Base-by-base conservation (phyloP, 2,329 filamentous ascomycete genomes). In the Colletotrichum sp. region DNA sequence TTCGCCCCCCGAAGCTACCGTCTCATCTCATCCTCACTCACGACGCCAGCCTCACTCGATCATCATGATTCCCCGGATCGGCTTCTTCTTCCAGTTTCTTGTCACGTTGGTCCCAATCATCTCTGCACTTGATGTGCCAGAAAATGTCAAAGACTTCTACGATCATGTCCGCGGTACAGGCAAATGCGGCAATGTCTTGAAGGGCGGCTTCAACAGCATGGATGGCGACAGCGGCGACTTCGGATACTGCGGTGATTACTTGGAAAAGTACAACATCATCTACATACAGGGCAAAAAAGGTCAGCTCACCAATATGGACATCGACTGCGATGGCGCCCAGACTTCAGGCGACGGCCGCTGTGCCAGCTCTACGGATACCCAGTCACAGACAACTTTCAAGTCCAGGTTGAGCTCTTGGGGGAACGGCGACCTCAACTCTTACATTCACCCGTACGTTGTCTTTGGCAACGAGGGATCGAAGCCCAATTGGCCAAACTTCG, bases 241-340 rank as follows among this genome's bases (percentile, higher is more conserved):
- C 67, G 79, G 80, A 12, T 90, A 90, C 81, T 90, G 89, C 77
- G 87, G 86, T 57, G 88, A 90, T 75, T 85, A 86, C 70, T 43
- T 85, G 16, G 64, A 79, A 21, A 81, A 85, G 43, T 83, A 82
- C 79, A 83, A 85, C 43, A 83, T 88, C 59, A 82, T 92, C 74
- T 92, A 88, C 81, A 80, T 92, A 16, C 86, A 88, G 73, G 86
- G 86, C 60, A 82, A 80, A 5, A 79, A 81, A 6, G 83, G 83
- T 26, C 78, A 85, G 48, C 83, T 91, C 52, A 86, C 84, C 67
- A 88, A 92, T 81, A 90, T 92, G 88, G 90, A 92, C 78, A 85
- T 92, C 70, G 90, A 91, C 82, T 92, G 90, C 79, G 90, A 92
- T 78, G 90, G 90, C 26, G 79, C 84, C 9, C 85, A 89, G 71